phyloP scores from a whole-genome alignment of 1,284 basidiomycete genomes.

The Boletus sp. region DNA sequence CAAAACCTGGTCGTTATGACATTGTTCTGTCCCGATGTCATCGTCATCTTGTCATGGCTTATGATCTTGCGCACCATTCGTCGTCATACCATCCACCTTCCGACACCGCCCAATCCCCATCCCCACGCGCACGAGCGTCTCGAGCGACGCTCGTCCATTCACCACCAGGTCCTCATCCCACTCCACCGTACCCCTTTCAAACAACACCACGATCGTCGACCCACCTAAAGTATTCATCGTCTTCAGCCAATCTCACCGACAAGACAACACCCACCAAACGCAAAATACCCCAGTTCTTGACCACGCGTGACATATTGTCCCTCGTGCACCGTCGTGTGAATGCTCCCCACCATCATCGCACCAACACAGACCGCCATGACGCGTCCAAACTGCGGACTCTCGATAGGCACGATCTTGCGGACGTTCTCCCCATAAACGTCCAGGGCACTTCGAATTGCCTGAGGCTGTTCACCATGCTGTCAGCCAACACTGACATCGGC shows the following conservation, averaged over 20 bases:
- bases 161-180: constrained; percentile 92
- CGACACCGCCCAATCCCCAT: constrained; percentile 70
- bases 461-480: constrained; percentile 47
- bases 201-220: constrained; percentile 83
- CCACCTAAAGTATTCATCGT: constrained; percentile 52
- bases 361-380: constrained; percentile 89
- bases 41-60: constrained; percentile 4
- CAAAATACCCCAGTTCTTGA: constrained; percentile 91
- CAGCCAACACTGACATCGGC: constrained; percentile 11
- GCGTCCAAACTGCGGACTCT: constrained; percentile 80
- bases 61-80: constrained; percentile 10
- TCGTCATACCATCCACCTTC: neutral
- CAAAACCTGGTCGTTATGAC: neutral
- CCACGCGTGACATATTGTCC: constrained; percentile 78
- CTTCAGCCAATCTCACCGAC: neutral
- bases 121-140: constrained; percentile 85
- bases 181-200: constrained; percentile 75
- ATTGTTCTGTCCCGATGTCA: neutral
- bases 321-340: constrained; percentile 80
- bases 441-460: constrained; percentile 75
- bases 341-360: constrained; percentile 94
- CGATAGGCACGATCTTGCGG: constrained; percentile 84
- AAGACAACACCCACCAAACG: constrained; percentile 66
- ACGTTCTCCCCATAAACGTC: constrained; percentile 96
- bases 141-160: constrained; percentile 78